Percentiles rank a stretch among this genome's conserved stretches.
These are phyloP conservation scores for Leucocoprinus birnbaumii DNA, from an alignment of 768 basidiomycete genomes.

Conservation along the genomic window DNA sequence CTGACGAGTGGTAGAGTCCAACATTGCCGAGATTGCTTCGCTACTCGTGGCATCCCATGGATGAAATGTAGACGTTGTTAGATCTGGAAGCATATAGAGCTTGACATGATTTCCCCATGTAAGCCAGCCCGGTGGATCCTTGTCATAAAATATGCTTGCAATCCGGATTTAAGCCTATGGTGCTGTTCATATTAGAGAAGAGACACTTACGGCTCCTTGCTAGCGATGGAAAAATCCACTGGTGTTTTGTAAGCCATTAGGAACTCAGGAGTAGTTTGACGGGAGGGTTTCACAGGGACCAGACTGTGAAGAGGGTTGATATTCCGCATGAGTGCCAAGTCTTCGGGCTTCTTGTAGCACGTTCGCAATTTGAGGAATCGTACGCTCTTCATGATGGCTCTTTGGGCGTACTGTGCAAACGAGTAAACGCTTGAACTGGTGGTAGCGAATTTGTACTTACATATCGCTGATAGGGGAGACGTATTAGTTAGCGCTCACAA, in stretches of 20 bases:
- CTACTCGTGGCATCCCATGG: conserved; percentile 58
- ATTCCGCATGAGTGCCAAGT: conserved; percentile 58
- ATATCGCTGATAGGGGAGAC: conserved; percentile 44
- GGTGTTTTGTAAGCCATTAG: conserved; percentile 54
- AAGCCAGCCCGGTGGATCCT: conserved; percentile 64
- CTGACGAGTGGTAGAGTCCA: conserved; percentile 40
- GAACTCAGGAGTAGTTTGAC: conserved; percentile 51
- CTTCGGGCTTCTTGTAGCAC: conserved; percentile 49
- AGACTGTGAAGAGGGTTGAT: conserved; percentile 64
- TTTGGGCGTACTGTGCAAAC: conserved; percentile 55
- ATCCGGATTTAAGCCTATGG: conserved; percentile 6
- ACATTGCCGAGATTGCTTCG: conserved; percentile 47
- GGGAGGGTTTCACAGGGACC: conserved; percentile 47
- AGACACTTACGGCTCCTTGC: conserved; percentile 42
- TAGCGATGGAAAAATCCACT: conserved; percentile 30
- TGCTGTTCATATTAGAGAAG: background rate
- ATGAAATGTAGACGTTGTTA: conserved; percentile 45
- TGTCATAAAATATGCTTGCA: conserved; percentile 52
- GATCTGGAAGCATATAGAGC: conserved; percentile 46
- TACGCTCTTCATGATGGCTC: conserved; percentile 74
- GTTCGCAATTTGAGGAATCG: conserved; percentile 83
- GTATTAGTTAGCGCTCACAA: background rate
- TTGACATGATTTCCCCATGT: conserved; percentile 49
- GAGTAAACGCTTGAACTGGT: conserved; percentile 1
- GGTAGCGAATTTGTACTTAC: conserved; percentile 31